phyloP scores from a whole-genome alignment of 495 filamentous ascomycete species.

The Penicillium simplicissimum region DNA sequence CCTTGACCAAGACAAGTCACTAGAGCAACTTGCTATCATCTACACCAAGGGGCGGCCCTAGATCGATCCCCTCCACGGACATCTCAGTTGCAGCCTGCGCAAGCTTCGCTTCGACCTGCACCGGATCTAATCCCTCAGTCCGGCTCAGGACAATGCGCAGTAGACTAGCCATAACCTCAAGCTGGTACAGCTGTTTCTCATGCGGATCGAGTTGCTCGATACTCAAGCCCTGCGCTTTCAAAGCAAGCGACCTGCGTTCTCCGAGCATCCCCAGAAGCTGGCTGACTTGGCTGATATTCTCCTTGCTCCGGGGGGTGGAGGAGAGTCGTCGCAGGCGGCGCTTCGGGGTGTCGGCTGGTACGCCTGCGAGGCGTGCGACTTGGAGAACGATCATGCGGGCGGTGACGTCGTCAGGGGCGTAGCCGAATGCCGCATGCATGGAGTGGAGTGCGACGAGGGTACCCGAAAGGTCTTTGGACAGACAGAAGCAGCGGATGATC shows the following conservation, averaged over 20 bases:
- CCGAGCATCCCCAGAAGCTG: conserved; percentile 40
- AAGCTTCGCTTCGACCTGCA: conserved; percentile 43
- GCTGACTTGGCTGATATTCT: conserved; percentile 44
- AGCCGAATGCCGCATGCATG: conserved; percentile 54
- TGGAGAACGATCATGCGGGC: conserved; percentile 53
- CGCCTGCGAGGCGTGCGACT: conserved; percentile 48
- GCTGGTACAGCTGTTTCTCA: conserved; percentile 47
- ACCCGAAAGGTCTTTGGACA: conserved; percentile 55
- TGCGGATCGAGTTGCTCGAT: conserved; percentile 41
- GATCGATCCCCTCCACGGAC: conserved; percentile 44
- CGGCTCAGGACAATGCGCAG: conserved; percentile 54
- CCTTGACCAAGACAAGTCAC: background rate
- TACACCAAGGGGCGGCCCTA: conserved; percentile 33
- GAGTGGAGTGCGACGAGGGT: conserved; percentile 61
- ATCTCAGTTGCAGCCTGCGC: conserved; percentile 54
- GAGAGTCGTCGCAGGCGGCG: conserved; percentile 45
- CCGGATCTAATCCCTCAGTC: conserved; percentile 33
- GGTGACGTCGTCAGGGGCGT: conserved; percentile 52
- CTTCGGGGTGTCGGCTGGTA: conserved; percentile 41
- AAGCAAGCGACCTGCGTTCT: conserved; percentile 36
- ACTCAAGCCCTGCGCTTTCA: conserved; percentile 38
- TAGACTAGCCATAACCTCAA: conserved; percentile 52
- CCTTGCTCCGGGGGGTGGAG: conserved; percentile 45
- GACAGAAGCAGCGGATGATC: conserved; percentile 57
- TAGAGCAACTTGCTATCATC: conserved; percentile 36